phyloP scores from a whole-genome alignment of 805 yeast species.

The Saccharomyces cerevisiae region DNA sequence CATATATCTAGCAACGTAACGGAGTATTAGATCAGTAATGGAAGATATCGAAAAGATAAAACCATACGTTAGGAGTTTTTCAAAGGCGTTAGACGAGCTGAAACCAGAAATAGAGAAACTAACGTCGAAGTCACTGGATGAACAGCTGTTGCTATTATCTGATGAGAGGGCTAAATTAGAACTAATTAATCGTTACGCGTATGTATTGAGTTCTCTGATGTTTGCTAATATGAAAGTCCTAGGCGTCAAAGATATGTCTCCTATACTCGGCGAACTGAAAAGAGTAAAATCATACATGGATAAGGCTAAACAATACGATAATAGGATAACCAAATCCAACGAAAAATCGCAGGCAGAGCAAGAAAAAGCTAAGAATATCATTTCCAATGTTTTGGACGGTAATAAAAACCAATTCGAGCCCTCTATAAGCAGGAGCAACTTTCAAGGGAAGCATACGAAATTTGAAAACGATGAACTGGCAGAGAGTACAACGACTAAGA shows the following conservation, averaged over 20 bases:
- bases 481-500: not conserved
- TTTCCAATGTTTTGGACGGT: conserved; percentile 38
- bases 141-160: conserved; percentile 16
- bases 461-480: conserved; percentile 27
- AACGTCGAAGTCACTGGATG: conserved; percentile 23
- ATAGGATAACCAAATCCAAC: conserved; percentile 2
- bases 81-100: conserved; percentile 15
- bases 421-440: conserved; percentile 45
- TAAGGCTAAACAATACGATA: conserved; percentile 33
- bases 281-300: conserved; percentile 64
- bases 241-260: conserved; percentile 24
- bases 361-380: conserved; percentile 38
- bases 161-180: conserved; percentile 20
- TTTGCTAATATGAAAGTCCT: conserved; percentile 25
- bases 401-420: conserved; percentile 30
- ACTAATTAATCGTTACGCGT: conserved; percentile 21
- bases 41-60: conserved; percentile 24
- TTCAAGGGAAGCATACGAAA: conserved; percentile 47
- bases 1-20: not conserved
- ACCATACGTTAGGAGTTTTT: conserved; percentile 21
- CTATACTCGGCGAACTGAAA: conserved; percentile 57
- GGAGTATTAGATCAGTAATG: conserved; percentile 13
- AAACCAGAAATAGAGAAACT: conserved; percentile 15
- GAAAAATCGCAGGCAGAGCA: conserved; percentile 21
- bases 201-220: conserved; percentile 25